These are phyloP conservation scores for Nicotiana obtusifolia DNA, from an alignment of 257 asterid genomes.

Conservation along the genomic window DNA sequence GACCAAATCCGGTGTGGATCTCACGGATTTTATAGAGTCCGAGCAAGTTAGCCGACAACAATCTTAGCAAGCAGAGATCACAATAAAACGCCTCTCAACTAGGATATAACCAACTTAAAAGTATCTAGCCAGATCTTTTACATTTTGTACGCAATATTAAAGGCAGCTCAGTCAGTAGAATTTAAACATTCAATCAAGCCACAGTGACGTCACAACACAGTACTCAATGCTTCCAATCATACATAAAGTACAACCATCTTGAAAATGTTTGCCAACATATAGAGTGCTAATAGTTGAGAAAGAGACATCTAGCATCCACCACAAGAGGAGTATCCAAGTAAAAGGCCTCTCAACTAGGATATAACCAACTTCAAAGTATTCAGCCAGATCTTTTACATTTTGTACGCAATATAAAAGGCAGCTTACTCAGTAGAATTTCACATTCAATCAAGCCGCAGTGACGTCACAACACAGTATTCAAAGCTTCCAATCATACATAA, in stretches of 20 bases:
- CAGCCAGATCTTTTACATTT: no score
- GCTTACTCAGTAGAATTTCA: no score
- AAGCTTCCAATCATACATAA: not conserved
- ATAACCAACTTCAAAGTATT: no score
- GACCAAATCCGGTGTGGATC: no score
- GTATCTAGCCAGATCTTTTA: not conserved
- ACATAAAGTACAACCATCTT: not conserved
- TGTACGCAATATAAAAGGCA: no score
- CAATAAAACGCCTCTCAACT: not conserved
- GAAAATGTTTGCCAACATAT: not conserved
- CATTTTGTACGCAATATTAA: not conserved
- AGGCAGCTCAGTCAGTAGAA: not conserved
- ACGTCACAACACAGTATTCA: not conserved
- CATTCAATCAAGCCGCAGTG: no score
- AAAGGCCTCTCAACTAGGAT: not conserved
- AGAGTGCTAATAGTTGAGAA: not conserved
- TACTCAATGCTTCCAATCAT: not conserved
- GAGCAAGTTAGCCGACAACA: not conserved
- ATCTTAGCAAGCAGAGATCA: not conserved
- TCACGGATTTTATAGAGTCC: no score
- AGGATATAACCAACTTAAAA: not conserved
- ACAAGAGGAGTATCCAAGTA: not conserved
- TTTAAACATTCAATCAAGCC: no score
- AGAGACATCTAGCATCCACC: not conserved
- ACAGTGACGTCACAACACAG: not conserved